These are phyloP conservation scores for Mortierella antarctica DNA, from an alignment of 192 early-diverging fungal genomes.

Conservation along the genomic window DNA sequence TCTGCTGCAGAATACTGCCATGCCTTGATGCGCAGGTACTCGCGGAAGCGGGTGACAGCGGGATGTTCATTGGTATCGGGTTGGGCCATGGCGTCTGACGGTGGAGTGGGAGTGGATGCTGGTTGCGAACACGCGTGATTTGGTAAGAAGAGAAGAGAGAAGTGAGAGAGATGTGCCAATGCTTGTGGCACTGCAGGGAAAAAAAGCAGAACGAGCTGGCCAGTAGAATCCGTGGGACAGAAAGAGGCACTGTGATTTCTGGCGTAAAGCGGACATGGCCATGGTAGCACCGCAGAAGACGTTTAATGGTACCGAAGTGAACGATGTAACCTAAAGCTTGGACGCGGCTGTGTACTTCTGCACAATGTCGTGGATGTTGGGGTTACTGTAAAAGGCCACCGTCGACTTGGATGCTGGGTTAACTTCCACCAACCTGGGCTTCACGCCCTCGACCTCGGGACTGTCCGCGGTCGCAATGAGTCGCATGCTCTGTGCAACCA, in stretches of 20 bases:
- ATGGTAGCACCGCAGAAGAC: neutral
- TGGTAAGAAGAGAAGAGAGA: neutral
- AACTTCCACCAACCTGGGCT: conserved; percentile 15
- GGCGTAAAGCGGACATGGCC: neutral
- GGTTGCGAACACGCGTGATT: neutral
- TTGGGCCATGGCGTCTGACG: conserved; percentile 13
- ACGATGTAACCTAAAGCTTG: conserved; percentile 7
- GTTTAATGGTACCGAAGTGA: neutral
- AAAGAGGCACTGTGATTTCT: too few species aligned
- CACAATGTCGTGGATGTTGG: conserved; percentile 40
- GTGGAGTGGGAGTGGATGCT: neutral
- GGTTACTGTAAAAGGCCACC: conserved; percentile 28
- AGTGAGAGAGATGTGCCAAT: neutral
- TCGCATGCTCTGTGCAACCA: conserved; percentile 34
- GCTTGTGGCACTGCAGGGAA: neutral
- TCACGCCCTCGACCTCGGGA: conserved; percentile 23
- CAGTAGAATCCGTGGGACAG: neutral
- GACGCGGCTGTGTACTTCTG: conserved; percentile 19
- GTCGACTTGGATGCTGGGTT: conserved; percentile 16
- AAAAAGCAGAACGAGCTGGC: neutral
- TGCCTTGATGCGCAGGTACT: conserved; percentile 82
- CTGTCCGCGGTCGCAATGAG: conserved; percentile 8
- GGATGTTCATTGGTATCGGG: conserved; percentile 55
- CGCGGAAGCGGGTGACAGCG: conserved; percentile 76
- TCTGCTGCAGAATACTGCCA: too few species aligned